These are phyloP conservation scores for Acacia acuminata DNA, from an alignment of 306 rosid species.

Conservation along the genomic window DNA sequence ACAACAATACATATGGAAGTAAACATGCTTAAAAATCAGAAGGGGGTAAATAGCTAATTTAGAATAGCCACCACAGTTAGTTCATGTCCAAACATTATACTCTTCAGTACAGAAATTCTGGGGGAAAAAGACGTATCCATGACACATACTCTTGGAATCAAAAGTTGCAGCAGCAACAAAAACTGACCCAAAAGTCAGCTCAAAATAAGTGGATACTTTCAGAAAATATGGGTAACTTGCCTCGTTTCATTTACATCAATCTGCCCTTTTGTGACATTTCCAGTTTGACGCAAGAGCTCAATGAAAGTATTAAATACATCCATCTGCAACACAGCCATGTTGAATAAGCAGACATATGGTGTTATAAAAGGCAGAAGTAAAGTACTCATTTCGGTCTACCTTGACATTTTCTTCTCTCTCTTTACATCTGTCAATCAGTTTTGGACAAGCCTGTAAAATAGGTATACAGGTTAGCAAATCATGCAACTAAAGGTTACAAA, in stretches of 20 bases:
- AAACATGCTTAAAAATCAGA: not conserved
- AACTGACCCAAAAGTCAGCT: not conserved
- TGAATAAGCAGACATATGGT: conserved; percentile 32
- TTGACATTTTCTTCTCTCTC: conserved; percentile 99
- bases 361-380: conserved; percentile 19
- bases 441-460: conserved; percentile 87
- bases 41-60: not conserved
- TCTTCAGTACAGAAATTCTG: not conserved
- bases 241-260: conserved; percentile 77
- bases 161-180: conserved; percentile 15
- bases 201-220: conserved; percentile 6
- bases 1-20: not conserved
- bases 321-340: conserved; percentile 71
- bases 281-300: conserved; percentile 97
- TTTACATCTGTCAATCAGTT: conserved; percentile 91
- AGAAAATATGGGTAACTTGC: conserved; percentile 51
- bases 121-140: not conserved
- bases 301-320: conserved; percentile 92
- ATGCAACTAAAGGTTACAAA: conserved; percentile 19
- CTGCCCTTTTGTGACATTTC: conserved; percentile 96
- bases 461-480: conserved; percentile 25
- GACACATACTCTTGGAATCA: not conserved
- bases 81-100: not conserved
- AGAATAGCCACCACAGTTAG: not conserved
- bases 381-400: conserved; percentile 46